phyloP scores from a whole-genome alignment of 177 flowering plant genomes.

The Vitis hybrid region DNA sequence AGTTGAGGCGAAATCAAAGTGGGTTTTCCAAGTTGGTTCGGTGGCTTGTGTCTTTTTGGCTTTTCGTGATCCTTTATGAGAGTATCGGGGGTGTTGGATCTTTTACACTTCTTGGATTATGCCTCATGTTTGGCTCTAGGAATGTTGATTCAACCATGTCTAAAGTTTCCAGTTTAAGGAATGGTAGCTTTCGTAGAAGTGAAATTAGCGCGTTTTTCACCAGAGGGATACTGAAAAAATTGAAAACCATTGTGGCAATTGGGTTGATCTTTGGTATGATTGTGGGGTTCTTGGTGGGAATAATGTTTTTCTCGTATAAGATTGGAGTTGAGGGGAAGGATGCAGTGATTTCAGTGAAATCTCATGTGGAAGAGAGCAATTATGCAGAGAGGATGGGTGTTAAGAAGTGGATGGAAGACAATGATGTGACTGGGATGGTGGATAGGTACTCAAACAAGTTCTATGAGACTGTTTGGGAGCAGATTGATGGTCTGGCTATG shows the following conservation, averaged over 20 bases:
- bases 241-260: constrained; percentile 79
- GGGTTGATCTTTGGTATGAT: constrained; percentile 80
- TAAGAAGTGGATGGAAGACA: constrained; percentile 91
- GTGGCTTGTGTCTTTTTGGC: constrained; percentile 79
- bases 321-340: constrained; percentile 90
- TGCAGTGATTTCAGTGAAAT: constrained; percentile 74
- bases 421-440: constrained; percentile 80
- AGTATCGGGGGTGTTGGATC: constrained; percentile 54
- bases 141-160: constrained; percentile 61
- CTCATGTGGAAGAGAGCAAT: constrained; percentile 77
- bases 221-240: constrained; percentile 52
- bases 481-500: constrained; percentile 72
- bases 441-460: constrained; percentile 67
- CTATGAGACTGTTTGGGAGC: constrained; percentile 67
- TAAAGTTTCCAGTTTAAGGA: constrained; percentile 57
- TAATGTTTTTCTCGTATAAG: constrained; percentile 66
- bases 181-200: constrained; percentile 50
- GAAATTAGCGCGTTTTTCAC: constrained; percentile 59
- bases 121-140: constrained; percentile 46
- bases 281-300: constrained; percentile 45
- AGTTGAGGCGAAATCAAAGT: constrained; percentile 26
- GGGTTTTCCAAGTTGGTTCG: constrained; percentile 71
- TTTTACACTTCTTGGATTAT: constrained; percentile 48
- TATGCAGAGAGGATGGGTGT: constrained; percentile 85
- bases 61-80: constrained; percentile 74